Base-by-base conservation (phyloP, 306 rosid species). In the Quercus variabilis region DNA sequence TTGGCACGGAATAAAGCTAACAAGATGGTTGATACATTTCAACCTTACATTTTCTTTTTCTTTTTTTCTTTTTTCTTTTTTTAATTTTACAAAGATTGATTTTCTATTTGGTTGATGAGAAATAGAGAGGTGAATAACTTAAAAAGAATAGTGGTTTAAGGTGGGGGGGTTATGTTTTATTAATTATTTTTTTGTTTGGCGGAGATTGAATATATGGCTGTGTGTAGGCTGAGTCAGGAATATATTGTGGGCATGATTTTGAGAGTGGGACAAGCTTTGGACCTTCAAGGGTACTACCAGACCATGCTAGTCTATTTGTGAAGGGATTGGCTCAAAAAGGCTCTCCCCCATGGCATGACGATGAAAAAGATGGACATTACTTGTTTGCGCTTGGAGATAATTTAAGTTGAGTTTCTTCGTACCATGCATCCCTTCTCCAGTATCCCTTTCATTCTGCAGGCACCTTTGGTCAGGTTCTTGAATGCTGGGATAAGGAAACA, bases 321-420 rank as follows among this genome's bases (percentile, higher is more conserved):
- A 91, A 93, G 89, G 96, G 88, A 80, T 92, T 89, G 80, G 91
- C 96, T 81, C 98, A 85, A 79, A 93, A 95, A 89, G 92, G 92
- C 86, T 95, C 99, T 67, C 98, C 99, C 86, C 98, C 97, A 43
- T 79, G 88, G 96, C 91, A 98, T 72, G 96, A 90, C 76, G 99
- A 95, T 91, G 98, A 95, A 97, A 95, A 95, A 82, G 99, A 95
- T 89, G 99, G 25, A 23, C 25, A 23, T 23, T 23, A 23, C 25
- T 1, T 23, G 25, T 23, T 23, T 23, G 25, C 25, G 25, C 25
- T 23, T 23, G 25, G 25, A 23, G 25, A 23, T 23, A 23, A 23
- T 25, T 25, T 25, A 25, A 25, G 26, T 25, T 25, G 26, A 25
- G 26, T 25, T 25, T 25, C 26, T 25, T 25, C 26, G 11, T 41